Base-by-base conservation (phyloP, 2,329 filamentous ascomycete genomes). In the Calonectria honghensis region DNA sequence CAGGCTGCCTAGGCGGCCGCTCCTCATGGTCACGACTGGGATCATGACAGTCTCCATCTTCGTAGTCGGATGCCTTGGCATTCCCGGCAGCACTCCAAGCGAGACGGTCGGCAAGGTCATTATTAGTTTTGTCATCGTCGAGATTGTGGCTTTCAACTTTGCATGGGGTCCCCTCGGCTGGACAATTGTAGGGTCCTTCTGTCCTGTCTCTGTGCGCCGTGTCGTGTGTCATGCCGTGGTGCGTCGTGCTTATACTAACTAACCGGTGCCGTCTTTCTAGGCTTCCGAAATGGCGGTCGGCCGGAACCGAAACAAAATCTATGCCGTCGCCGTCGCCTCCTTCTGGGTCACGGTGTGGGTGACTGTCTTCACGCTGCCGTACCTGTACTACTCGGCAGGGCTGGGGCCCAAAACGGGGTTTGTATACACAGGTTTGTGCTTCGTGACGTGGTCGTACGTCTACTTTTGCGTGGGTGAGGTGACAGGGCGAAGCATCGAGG, bases 211-310 rank as follows among this genome's bases (percentile, higher is more conserved):
- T 32, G 18, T 48, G 45, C 45, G 45, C 45, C n/a, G 9, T 24
- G 10, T 24, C 18, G 45, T 24, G 45, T 24, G 45, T 48, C 9
- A 11, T 48, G 39, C 6, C 14, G 10, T 20, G 3, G 16, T 18
- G 16, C 18, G 45, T 48, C 3, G 18, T 45, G 39, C 41, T n/a
- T 48, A 18, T 48, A 35, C 32, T 35, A 35, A 18, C 45, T 48
- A 24, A 24, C 45, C n/a, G 45, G 45, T 48, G 41, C 41, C 20
- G 41, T 48, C 18, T 48, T 48, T 18, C 18, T 32, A 82, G 80
- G 86, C 85, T 35, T 85, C 84, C 4, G 88, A 89, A 75, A 87
- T 88, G 84, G 85, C 88, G 0, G 86, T 88, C 31, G 88, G 88
- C 5, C 85, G 84, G 18, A 89, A 89, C 79, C 82, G 86, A 64